A percentile compares a stretch with the other conserved stretches of the same genome.
Evolutionary conservation across 2,329 filamentous ascomycete species (phyloP).

Genomic region (Fusarium redolens): DNA sequence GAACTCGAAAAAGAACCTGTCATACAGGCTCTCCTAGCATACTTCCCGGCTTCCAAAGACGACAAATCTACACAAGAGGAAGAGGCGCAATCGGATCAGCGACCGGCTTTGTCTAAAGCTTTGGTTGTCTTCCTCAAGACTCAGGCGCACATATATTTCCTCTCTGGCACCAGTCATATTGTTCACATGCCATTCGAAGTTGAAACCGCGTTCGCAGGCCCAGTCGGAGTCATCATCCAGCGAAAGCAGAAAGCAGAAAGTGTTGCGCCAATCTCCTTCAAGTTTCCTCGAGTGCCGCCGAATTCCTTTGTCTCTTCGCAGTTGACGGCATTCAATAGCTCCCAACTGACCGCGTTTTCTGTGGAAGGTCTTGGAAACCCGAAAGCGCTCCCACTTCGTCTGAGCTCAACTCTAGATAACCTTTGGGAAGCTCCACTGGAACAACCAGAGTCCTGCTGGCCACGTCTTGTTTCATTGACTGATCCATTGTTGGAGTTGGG

Average conservation of each 20-base stretch:
- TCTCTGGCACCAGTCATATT: constrained; percentile 87
- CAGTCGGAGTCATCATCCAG: constrained; percentile 86
- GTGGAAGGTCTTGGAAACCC: constrained; percentile 67
- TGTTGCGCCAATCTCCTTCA: constrained; percentile 63
- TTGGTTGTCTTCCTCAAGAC: constrained; percentile 92
- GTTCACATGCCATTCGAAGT: constrained; percentile 96
- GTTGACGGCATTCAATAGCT: constrained; percentile 63
- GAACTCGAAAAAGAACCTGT: constrained; percentile 88
- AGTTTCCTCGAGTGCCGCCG: constrained; percentile 73
- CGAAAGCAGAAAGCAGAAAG: constrained; percentile 72
- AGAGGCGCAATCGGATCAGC: constrained; percentile 23
- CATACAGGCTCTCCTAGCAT: constrained; percentile 85
- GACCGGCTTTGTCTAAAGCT: constrained; percentile 66
- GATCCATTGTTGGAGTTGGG: constrained; percentile 90
- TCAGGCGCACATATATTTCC: constrained; percentile 92
- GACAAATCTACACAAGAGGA: constrained; percentile 29
- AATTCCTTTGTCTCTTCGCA: constrained; percentile 86
- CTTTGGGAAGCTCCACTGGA: constrained; percentile 67
- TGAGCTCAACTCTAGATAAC: constrained; percentile 66
- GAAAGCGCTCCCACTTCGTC: constrained; percentile 64
- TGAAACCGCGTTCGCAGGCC: constrained; percentile 84
- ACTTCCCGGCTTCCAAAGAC: constrained; percentile 73
- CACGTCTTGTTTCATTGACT: constrained; percentile 83
- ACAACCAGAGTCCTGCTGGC: constrained; percentile 70
- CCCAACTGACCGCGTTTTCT: constrained; percentile 65